phyloP scores from a whole-genome alignment of 805 yeast genomes.

The Metschnikowia dekortorum region DNA sequence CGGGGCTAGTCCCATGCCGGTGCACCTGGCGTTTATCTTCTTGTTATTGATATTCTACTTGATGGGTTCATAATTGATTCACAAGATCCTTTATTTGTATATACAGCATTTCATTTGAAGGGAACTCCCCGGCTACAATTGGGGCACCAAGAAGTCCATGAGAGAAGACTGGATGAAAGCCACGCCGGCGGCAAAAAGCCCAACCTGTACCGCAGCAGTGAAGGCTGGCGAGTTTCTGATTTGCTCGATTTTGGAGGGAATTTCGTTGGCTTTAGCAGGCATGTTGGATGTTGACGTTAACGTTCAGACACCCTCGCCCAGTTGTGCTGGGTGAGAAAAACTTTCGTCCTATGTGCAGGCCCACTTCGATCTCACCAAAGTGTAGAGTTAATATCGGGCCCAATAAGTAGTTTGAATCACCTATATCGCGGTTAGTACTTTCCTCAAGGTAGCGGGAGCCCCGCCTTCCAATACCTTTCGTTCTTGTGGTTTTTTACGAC shows the following conservation, averaged over 20 bases:
- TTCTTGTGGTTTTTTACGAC: no score
- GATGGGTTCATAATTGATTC: background rate
- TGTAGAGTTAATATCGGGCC: no score
- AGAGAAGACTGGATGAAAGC: conserved; percentile 72
- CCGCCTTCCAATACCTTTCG: no score
- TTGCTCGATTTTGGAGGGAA: conserved; percentile 38
- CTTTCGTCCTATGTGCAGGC: conserved; percentile 10
- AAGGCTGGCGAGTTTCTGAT: conserved; percentile 61
- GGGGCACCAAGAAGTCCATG: conserved; percentile 81
- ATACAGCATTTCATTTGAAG: conserved; percentile 5
- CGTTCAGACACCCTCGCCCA: background rate
- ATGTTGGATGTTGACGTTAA: conserved; percentile 5
- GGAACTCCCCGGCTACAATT: conserved; percentile 31
- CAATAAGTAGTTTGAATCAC: no score
- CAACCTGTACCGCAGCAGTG: conserved; percentile 60
- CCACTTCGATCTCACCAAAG: no score
- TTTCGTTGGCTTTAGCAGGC: conserved; percentile 15
- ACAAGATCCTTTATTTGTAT: conserved; percentile 11
- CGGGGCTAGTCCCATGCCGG: no score
- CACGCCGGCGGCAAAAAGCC: conserved; percentile 67
- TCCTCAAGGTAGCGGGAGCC: rapidly evolving
- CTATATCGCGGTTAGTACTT: no score
- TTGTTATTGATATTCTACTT: no score
- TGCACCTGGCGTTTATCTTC: no score
- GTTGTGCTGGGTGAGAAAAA: conserved; percentile 8